A percentile compares a stretch with the other conserved stretches of the same genome.
Evolutionary conservation across 2,329 filamentous ascomycete genomes (phyloP).

Genomic region (Fusarium irregulare): DNA sequence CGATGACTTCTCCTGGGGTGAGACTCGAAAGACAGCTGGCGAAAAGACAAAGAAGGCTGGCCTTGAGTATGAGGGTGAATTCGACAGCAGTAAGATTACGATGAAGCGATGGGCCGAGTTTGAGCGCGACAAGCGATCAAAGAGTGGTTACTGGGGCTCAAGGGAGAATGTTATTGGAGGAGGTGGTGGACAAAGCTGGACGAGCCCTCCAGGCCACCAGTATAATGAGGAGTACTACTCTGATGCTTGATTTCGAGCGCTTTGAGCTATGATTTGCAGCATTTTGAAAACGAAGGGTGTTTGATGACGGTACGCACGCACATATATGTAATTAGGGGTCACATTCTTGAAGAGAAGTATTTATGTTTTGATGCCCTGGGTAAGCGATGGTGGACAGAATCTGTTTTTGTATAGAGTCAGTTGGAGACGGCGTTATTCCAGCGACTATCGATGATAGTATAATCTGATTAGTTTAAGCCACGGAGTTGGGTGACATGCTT

Average conservation of each 20-base stretch:
- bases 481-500: neutral
- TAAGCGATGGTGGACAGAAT: constrained; percentile 25
- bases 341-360: constrained; percentile 26
- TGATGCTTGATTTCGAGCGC: constrained; percentile 55
- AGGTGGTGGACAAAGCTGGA: constrained; percentile 56
- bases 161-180: constrained; percentile 62
- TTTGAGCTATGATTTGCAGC: constrained; percentile 26
- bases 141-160: constrained; percentile 63
- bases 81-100: constrained; percentile 98
- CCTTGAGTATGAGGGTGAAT: constrained; percentile 91
- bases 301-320: constrained; percentile 37
- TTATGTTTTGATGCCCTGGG: constrained; percentile 35
- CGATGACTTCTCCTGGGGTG: constrained; percentile 99
- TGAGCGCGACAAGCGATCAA: constrained; percentile 72
- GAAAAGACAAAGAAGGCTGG: constrained; percentile 89
- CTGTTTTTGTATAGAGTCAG: constrained; percentile 42
- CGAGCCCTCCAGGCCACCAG: constrained; percentile 56
- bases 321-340: constrained; percentile 44
- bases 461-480: constrained; percentile 19
- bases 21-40: constrained; percentile 93
- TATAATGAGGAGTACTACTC: constrained; percentile 68
- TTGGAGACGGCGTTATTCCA: constrained; percentile 40
- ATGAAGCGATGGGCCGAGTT: constrained; percentile 99
- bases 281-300: constrained; percentile 39
- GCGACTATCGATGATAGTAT: constrained; percentile 35